Evolutionary conservation across 2,329 filamentous ascomycete species (phyloP).

Genomic region (Stagonosporopsis tanaceti): DNA sequence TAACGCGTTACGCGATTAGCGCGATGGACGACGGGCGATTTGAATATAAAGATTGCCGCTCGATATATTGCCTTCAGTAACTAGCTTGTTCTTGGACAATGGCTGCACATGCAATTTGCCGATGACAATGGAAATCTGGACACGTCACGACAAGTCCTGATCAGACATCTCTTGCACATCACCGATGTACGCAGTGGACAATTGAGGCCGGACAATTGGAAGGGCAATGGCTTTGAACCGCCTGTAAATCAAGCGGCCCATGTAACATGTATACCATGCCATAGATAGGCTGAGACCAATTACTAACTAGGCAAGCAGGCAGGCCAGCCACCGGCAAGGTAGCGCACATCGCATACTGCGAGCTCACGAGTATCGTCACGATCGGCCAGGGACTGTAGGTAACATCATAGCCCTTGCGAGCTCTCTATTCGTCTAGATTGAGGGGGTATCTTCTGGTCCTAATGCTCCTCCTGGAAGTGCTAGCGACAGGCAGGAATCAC

Average conservation of each 20-base stretch:
- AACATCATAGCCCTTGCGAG: neutral
- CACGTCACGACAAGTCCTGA: neutral
- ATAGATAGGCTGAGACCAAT: no score
- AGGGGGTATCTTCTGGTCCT: slow-evolving; percentile 5
- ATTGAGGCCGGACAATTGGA: neutral
- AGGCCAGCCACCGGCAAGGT: neutral
- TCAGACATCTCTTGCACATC: slow-evolving; percentile 1
- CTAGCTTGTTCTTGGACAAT: neutral
- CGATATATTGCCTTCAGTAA: neutral
- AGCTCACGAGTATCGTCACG: neutral
- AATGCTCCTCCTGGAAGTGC: neutral
- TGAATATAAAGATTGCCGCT: no score
- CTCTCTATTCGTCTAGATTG: slow-evolving; percentile 1
- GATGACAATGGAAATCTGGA: neutral
- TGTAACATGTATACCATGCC: neutral
- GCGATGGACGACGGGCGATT: neutral
- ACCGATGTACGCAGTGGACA: neutral
- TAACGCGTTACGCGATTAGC: slow-evolving; percentile 15
- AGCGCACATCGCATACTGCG: neutral
- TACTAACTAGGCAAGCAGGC: no score
- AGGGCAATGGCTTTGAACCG: neutral
- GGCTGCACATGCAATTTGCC: neutral
- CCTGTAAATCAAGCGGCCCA: neutral
- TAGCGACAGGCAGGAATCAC: neutral
- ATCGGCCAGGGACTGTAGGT: no score